These are phyloP conservation scores for Beauveria sp. DNA, from an alignment of 2,329 filamentous ascomycete species.

Conservation along the genomic window DNA sequence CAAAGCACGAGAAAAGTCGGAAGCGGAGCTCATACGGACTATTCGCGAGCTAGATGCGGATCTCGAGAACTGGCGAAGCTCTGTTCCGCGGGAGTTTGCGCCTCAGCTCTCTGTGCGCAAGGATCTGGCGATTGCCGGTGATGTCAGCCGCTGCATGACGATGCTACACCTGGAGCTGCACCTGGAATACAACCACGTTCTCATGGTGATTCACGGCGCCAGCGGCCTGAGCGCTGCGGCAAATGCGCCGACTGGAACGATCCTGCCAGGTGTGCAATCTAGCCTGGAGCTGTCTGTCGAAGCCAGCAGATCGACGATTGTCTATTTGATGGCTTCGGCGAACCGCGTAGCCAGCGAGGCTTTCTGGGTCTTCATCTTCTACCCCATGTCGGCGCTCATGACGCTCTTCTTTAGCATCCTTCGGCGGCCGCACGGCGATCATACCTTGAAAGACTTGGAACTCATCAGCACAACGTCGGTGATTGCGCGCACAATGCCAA, in stretches of 20 bases:
- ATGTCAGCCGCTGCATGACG: constrained; percentile 23
- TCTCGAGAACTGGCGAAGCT: constrained; percentile 45
- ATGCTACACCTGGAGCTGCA: constrained; percentile 42
- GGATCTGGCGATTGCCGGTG: constrained; percentile 19
- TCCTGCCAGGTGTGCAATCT: constrained; percentile 38
- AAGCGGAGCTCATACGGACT: constrained; percentile 44
- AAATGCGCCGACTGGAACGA: constrained; percentile 23
- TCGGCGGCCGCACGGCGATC: constrained; percentile 34
- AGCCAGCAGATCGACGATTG: constrained; percentile 46
- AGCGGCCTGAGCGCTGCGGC: constrained; percentile 40
- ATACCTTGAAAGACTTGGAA: constrained; percentile 36
- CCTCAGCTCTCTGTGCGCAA: constrained; percentile 37
- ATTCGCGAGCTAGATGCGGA: constrained; percentile 51
- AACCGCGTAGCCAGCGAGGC: constrained; percentile 35
- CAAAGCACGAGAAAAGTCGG: constrained; percentile 38
- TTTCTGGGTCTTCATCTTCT: constrained; percentile 49
- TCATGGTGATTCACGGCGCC: constrained; percentile 47
- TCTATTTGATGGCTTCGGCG: constrained; percentile 36
- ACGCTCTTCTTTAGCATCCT: constrained; percentile 49
- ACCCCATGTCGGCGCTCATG: constrained; percentile 46
- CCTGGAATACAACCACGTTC: constrained; percentile 47
- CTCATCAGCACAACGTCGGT: constrained; percentile 34
- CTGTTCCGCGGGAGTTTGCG: constrained; percentile 35
- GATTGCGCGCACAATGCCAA: constrained; percentile 34
- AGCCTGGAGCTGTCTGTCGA: constrained; percentile 46